A percentile compares a stretch with the other conserved stretches of the same genome.
Evolutionary conservation across 805 yeast species (phyloP).

Genomic region (Barnettozyma vustinii): DNA sequence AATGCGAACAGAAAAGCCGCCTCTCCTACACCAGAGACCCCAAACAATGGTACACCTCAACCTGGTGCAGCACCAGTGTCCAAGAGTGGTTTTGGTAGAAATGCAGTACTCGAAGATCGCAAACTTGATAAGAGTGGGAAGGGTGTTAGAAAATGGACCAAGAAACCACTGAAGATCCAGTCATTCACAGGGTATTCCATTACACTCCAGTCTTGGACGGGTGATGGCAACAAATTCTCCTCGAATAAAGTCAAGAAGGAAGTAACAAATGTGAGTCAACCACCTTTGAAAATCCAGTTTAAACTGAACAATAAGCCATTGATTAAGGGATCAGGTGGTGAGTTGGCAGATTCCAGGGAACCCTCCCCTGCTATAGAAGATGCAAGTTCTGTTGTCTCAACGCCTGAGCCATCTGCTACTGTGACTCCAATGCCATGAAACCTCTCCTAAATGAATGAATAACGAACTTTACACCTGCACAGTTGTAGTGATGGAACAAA

Average conservation of each 20-base stretch:
- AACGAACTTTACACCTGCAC: background rate
- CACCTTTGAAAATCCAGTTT: slow-evolving; percentile 16
- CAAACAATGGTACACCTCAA: slow-evolving; percentile 10
- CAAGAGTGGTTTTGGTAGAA: slow-evolving; percentile 12
- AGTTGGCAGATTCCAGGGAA: slow-evolving; percentile 15
- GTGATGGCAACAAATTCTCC: slow-evolving; percentile 17
- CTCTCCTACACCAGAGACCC: slow-evolving; percentile 13
- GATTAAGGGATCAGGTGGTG: background rate
- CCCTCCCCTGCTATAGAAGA: slow-evolving; percentile 21
- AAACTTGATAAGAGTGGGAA: slow-evolving; percentile 37
- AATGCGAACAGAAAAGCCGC: background rate
- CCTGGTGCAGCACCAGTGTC: slow-evolving; percentile 10
- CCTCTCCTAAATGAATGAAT: background rate
- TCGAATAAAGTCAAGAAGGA: background rate
- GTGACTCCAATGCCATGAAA: slow-evolving; percentile 12
- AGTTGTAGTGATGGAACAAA: background rate
- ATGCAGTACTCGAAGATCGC: slow-evolving; percentile 10
- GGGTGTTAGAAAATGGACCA: slow-evolving; percentile 41
- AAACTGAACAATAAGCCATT: slow-evolving; percentile 19
- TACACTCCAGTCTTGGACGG: slow-evolving; percentile 34
- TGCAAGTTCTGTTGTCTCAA: slow-evolving; percentile 14
- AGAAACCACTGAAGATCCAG: slow-evolving; percentile 32
- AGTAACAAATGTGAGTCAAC: background rate
- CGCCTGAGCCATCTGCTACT: slow-evolving; percentile 20
- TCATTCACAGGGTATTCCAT: slow-evolving; percentile 42